A percentile compares a stretch with the other conserved stretches of the same genome.
Evolutionary conservation across 2,329 filamentous ascomycete species (phyloP).

Genomic region (Trichoderma gracile): DNA sequence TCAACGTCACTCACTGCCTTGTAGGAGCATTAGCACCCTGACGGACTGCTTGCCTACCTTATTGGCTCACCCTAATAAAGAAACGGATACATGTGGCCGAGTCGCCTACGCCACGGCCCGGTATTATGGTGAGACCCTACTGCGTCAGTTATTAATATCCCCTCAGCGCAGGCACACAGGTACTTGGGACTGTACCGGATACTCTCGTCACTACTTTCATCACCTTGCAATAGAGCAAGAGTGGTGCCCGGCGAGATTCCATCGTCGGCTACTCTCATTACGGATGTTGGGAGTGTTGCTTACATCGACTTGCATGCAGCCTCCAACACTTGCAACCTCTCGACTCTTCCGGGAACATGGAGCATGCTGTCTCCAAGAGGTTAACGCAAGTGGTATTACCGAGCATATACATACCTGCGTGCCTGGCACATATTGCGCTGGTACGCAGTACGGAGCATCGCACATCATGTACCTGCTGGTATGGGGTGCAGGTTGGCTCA

Average conservation of each 20-base stretch:
- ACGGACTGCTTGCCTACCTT: neutral
- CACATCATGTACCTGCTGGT: neutral
- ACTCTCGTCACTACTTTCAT: too few species aligned
- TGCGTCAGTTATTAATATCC: neutral
- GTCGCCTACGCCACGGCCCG: slow-evolving; percentile 9
- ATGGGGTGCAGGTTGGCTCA: slow-evolving; percentile 23
- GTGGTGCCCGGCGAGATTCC: neutral
- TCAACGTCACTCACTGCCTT: neutral
- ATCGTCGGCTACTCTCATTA: neutral
- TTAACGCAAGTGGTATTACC: neutral
- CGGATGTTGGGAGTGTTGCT: slow-evolving; percentile 8
- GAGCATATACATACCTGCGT: slow-evolving; percentile 13
- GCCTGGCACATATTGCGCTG: neutral
- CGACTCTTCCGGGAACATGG: neutral
- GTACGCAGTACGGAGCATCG: neutral
- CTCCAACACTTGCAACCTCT: neutral
- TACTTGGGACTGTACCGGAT: neutral
- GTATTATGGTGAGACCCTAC: slow-evolving; percentile 11
- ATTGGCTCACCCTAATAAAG: neutral
- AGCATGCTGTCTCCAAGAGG: neutral
- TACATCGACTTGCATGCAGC: slow-evolving; percentile 18
- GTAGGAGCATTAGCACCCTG: neutral
- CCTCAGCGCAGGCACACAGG: neutral
- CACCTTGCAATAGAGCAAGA: neutral
- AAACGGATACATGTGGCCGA: slow-evolving; percentile 5